Evolutionary conservation across 306 rosid genomes (phyloP), one percentile per base, ranked within the genome.

Genomic region (Senna siamea): DNA sequence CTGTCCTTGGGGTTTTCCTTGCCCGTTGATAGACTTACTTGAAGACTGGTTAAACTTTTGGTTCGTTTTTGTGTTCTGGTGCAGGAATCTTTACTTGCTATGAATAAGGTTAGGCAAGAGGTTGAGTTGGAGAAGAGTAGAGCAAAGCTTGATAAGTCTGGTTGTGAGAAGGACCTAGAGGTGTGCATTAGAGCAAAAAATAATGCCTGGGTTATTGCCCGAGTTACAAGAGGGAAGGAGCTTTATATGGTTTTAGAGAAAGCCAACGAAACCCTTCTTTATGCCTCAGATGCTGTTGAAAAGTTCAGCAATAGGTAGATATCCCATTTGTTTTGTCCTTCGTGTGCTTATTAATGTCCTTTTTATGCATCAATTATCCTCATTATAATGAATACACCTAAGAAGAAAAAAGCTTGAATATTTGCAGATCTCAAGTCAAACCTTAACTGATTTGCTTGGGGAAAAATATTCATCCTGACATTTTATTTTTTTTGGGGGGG

Each of bases 231-330:
- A 82, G 97, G 98, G 71, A 95, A 90, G 80, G 99, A 92, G 78
- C 95, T 95, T 70, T 95, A 88, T 79, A 88, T 88, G 92, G 97
- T 87, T 82, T 85, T 95, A 47, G 99, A 94, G 85, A 94, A 92
- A 80, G 99, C 98, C 77, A 82, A 76, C 34, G 99, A 94, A 85
- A 94, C 98, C 14, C 83, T 92, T 53, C 90, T 94, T 20, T 94
- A 88, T 85, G 99, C 99, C 56, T 88, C 96, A 5, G 96, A 94
- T 75, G 96, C 93, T 72, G 90, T 92, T 68, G 99, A 94, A 86
- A 94, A 87, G 88, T 94, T 94, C 86, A 94, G 99, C 81, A 81
- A 88, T 93, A 88, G 93, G 99, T 90, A 82, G 92, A 96, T 88
- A 80, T 40, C 74, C 35, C 18, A 11, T 68, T 63, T 72, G 57